phyloP scores from a whole-genome alignment of 345 rosid species.

The Geranium rotundifolium region DNA sequence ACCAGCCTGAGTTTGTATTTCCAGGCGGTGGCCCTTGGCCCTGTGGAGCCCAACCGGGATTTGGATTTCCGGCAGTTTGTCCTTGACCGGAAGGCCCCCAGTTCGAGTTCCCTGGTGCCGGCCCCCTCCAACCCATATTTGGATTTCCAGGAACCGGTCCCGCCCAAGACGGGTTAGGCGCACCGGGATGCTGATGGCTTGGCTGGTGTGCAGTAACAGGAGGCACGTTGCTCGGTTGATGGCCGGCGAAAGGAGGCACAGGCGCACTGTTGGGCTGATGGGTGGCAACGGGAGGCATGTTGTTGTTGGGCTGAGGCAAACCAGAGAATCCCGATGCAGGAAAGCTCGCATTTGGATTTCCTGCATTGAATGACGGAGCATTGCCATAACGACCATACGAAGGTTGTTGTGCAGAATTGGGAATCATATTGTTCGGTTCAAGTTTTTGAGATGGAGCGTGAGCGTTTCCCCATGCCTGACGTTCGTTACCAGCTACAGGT shows the following conservation, averaged over 20 bases:
- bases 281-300: conserved; percentile 20
- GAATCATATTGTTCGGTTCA: conserved; percentile 21
- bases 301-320: conserved; percentile 21
- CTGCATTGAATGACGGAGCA: conserved; percentile 20
- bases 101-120: conserved; percentile 4
- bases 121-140: conserved; percentile 24
- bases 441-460: conserved; percentile 28
- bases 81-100: conserved; percentile 45
- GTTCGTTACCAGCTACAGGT: conserved; percentile 27
- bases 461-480: conserved; percentile 41
- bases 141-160: conserved; percentile 44
- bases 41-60: conserved; percentile 39
- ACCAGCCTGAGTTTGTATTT: conserved; percentile 48
- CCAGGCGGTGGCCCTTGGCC: conserved; percentile 47
- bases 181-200: conserved; percentile 29
- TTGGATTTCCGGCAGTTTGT: conserved; percentile 33
- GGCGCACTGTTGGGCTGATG: conserved; percentile 19
- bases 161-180: conserved; percentile 39
- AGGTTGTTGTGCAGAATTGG: conserved; percentile 17
- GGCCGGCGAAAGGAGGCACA: conserved; percentile 21
- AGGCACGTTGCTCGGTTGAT: conserved; percentile 26
- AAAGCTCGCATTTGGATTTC: conserved; percentile 24
- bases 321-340: conserved; percentile 27
- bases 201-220: conserved; percentile 18
- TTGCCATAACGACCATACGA: conserved; percentile 33